Evolutionary conservation across 2,329 filamentous ascomycete species (phyloP).

Genomic region (Xylaria sp.): DNA sequence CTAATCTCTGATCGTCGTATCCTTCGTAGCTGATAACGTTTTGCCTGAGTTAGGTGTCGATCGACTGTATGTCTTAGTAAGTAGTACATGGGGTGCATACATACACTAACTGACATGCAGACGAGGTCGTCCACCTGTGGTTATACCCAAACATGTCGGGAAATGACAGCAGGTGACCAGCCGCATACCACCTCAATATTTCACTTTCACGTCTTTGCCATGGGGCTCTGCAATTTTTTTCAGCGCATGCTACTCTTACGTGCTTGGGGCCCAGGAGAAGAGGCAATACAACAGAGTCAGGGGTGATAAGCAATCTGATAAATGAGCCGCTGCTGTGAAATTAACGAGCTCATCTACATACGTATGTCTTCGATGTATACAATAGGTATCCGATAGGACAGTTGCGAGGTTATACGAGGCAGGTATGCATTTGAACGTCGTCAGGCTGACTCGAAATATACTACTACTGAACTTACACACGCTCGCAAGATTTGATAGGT

Average conservation of each 20-base stretch:
- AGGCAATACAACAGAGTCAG: no score
- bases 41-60: no score
- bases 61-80: no score
- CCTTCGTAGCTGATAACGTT: neutral
- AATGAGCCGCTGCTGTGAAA: neutral
- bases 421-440: neutral
- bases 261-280: no score
- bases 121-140: conserved; percentile 6
- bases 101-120: neutral
- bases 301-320: neutral
- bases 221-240: no score
- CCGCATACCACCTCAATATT: conserved; percentile 10
- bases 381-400: neutral
- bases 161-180: conserved; percentile 1
- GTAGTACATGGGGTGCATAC: neutral
- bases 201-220: neutral
- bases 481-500: no score
- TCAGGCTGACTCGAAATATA: neutral
- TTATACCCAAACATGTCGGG: conserved; percentile 5
- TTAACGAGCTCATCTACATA: neutral
- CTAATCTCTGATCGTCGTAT: neutral
- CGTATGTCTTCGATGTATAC: neutral
- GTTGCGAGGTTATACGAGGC: neutral
- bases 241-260: neutral
- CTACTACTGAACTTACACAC: no score